Base-by-base conservation (phyloP, 2,329 filamentous ascomycete genomes). In the Fusarium sp. region DNA sequence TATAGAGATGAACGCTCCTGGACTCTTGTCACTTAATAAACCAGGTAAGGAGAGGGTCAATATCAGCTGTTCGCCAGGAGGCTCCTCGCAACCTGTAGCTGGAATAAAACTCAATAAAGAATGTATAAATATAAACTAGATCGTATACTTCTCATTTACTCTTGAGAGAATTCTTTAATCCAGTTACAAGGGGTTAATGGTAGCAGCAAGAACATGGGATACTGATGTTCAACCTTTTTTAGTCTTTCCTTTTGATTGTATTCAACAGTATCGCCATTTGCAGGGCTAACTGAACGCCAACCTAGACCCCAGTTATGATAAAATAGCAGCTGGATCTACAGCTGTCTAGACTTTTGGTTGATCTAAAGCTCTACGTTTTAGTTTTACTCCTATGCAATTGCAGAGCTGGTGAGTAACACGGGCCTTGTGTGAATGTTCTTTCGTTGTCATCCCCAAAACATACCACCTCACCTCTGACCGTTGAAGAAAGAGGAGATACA, bases 41-140 rank as follows among this genome's bases (percentile, higher is more conserved):
- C 28, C 28, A 28, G 85, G 89, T 61, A 84, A 87, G 42, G 84
- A 88, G 4, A 81, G 85, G 3, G 82, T 93, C 50, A 90, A 90
- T 49, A 80, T 90, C 3, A 79, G 83, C 10, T 91, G 87, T 94
- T 65, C 87, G 91, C 46, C 85, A 90, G 61, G 82, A 91, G 57
- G 90, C 91, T 1, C 81, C 85, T 30, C 92, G 94, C 26, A 93
- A 99, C 78, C 81, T 86, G 4, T 99, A 94, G 94, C 84, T 98
- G 26, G 26, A 28, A 28, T 12, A 28, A 1, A 25, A 19, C n/a
- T 8, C n/a, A 43, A 2, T 16, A 31, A 16, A 25, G 21, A 42
- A 25, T n/a, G 42, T n/a, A 34, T 21, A 23, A 26, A 19, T 16
- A 37, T n/a, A 18, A n/a, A 18, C 34, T 3, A 37, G 6, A 7